Base-by-base conservation (phyloP, 768 basidiomycete species). In the Lactarius psammicola region DNA sequence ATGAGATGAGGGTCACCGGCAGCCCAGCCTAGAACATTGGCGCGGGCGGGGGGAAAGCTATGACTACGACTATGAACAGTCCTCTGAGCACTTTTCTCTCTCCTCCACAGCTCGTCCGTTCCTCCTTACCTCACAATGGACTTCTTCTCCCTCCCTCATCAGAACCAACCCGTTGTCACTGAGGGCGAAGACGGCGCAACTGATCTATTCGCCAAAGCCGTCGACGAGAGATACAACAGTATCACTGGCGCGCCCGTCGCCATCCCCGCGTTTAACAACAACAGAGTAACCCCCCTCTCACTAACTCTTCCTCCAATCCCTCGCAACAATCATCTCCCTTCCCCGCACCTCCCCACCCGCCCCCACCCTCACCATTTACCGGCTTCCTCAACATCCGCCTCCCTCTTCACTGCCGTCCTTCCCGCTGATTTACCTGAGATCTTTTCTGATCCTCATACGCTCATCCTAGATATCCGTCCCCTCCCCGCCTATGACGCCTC, bases 401-500 rank as follows among this genome's bases (percentile, higher is more conserved):
- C 60, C 51, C 28, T 60, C 56, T 74, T 76, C 68, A 30, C 69
- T 46, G 6, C 75, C 56, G 44, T 63, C 20, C 20, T 68, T 2
- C 76, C 80, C 20, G 62, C 71, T 3, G 71, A 72, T 26, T 74
- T 84, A 57, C 42, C 72, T 0, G 30, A 69, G 0, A 70, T 76
- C 67, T 70, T 82, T 17, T 64, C 74, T 0, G 77, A 80, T 63
- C 72, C 78, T 0, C 44, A 76, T 15, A 71, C 76, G 33, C 87
- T 98, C 73, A 76, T 97, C 71, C 81, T 98, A 77, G 95, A 98
- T 78, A 88, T 98, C 61, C 86, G 95, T 0, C 87, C 94, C 13
- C 90, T 92, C 76, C 87, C 88, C 20, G 85, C 88, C 8, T 89
- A 85, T 74, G 76, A 85, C 7, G 72, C 82, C 10, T 86, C 87